Evolutionary conservation across 2,329 filamentous ascomycete genomes (phyloP).

Genomic region (Penicillium sp.): DNA sequence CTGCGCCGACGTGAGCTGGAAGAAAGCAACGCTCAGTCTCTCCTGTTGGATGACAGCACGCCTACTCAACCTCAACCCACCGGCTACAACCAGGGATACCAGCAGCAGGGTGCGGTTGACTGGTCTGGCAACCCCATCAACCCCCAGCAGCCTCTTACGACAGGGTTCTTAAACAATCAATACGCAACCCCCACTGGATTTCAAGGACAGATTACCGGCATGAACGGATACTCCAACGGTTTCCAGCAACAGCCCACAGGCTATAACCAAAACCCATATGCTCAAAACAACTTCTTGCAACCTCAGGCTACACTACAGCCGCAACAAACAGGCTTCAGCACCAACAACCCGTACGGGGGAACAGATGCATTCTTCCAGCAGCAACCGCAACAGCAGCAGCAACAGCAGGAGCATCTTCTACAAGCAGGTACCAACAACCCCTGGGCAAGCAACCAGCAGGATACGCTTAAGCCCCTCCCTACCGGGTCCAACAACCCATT

Average conservation of each 20-base stretch:
- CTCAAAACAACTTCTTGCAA: conserved; percentile 52
- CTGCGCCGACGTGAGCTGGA: conserved; percentile 84
- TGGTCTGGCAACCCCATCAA: conserved; percentile 97
- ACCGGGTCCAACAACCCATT: conserved; percentile 99
- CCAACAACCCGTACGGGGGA: conserved; percentile 61
- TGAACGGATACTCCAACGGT: conserved; percentile 72
- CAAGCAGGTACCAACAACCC: conserved; percentile 92
- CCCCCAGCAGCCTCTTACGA: conserved; percentile 71
- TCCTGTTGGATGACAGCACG: conserved; percentile 76
- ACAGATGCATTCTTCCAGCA: conserved; percentile 56
- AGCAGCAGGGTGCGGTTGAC: conserved; percentile 94
- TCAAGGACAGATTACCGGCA: conserved; percentile 64
- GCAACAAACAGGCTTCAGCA: conserved; percentile 64
- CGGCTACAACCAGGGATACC: conserved; percentile 94
- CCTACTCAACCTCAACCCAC: conserved; percentile 77
- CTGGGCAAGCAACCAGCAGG: conserved; percentile 72
- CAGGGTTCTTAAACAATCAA: conserved; percentile 69
- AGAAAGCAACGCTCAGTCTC: conserved; percentile 77
- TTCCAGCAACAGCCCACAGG: conserved; percentile 72
- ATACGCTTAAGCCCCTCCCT: conserved; percentile 76
- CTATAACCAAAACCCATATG: conserved; percentile 64
- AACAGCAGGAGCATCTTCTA: conserved; percentile 62
- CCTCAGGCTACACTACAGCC: conserved; percentile 60
- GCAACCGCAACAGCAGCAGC: conserved; percentile 45
- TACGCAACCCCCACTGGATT: conserved; percentile 81